Conservation (phyloP, 331 rosid genomes). For the Pyracantha coccinea region DNA sequence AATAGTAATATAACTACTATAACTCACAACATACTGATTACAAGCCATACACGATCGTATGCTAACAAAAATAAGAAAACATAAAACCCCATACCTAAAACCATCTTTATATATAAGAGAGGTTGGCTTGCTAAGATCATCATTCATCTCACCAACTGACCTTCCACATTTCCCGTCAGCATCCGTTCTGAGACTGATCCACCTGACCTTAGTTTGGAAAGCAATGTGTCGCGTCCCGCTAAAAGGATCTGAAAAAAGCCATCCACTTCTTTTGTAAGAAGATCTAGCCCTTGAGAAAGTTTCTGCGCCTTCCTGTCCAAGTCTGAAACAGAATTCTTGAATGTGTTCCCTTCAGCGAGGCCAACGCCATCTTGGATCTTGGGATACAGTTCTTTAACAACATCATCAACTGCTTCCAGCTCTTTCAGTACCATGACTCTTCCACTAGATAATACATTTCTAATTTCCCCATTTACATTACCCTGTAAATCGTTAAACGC, state of each 20-base stretch:
- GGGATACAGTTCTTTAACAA: constrained; percentile 44
- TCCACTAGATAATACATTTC: constrained; percentile 27
- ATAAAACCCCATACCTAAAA: constrained; percentile 22
- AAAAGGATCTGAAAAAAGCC: constrained; percentile 55
- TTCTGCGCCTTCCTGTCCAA: constrained; percentile 35
- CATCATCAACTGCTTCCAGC: constrained; percentile 55
- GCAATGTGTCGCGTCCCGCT: constrained; percentile 60
- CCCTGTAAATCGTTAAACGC: constrained; percentile 45
- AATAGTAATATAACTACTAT: neutral
- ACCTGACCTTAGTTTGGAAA: constrained; percentile 41
- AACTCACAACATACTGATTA: constrained; percentile 18
- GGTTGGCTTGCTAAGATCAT: constrained; percentile 12
- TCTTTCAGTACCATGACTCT: constrained; percentile 46
- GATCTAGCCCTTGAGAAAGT: constrained; percentile 65
- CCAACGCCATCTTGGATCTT: constrained; percentile 37
- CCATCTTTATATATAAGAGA: constrained; percentile 16
- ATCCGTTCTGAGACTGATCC: constrained; percentile 24
- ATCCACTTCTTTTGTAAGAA: constrained; percentile 70
- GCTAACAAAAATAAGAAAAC: constrained; percentile 15
- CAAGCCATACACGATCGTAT: constrained; percentile 8
- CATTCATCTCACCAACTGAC: constrained; percentile 18
- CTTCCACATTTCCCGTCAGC: constrained; percentile 16
- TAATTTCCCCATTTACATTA: constrained; percentile 60
- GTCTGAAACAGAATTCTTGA: constrained; percentile 33
- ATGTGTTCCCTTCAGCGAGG: constrained; percentile 14